These are phyloP conservation scores for Marsdenia floribunda DNA, from an alignment of 257 asterid genomes.

Conservation along the genomic window DNA sequence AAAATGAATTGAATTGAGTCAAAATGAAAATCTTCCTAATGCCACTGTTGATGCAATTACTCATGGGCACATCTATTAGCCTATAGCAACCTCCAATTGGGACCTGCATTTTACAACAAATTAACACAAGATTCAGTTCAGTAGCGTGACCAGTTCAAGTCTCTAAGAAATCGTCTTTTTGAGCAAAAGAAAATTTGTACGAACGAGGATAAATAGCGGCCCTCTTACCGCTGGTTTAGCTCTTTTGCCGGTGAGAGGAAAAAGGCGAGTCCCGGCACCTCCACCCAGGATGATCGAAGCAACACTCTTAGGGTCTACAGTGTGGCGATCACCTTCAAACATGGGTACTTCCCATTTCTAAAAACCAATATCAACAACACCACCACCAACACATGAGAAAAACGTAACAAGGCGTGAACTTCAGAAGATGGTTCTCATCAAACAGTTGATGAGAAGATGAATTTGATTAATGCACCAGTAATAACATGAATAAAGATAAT, in stretches of 20 bases:
- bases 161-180: neutral
- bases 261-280: constrained; percentile 96
- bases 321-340: constrained; percentile 33
- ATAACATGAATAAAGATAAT: neutral
- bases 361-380: constrained; percentile 9
- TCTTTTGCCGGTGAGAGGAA: constrained; percentile 85
- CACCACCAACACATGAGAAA: constrained; percentile 6
- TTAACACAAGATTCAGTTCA: neutral
- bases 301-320: constrained; percentile 68
- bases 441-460: neutral
- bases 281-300: constrained; percentile 90
- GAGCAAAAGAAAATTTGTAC: neutral
- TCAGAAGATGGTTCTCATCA: neutral
- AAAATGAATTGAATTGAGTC: constrained; percentile 91
- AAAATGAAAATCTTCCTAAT: constrained; percentile 78
- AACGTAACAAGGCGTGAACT: neutral
- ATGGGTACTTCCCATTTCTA: constrained; percentile 50
- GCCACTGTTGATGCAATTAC: constrained; percentile 97
- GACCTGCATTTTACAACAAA: constrained; percentile 46
- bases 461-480: neutral
- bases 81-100: constrained; percentile 94
- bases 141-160: neutral
- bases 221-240: constrained; percentile 93
- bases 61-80: constrained; percentile 93
- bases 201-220: neutral